phyloP scores from a whole-genome alignment of 306 rosid species.

The Senna siamea region DNA sequence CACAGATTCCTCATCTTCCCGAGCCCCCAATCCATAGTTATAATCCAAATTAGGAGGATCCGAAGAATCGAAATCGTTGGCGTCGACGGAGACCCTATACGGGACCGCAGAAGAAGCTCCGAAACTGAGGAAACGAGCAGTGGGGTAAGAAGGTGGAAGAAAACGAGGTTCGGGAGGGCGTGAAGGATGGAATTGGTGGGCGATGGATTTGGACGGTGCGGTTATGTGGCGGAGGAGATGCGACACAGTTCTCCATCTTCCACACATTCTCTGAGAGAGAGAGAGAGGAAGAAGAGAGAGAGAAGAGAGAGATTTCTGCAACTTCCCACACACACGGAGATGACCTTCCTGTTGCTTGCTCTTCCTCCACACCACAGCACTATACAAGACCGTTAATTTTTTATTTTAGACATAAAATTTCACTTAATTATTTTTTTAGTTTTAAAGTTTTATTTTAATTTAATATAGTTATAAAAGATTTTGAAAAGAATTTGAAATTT shows the following conservation, averaged over 20 bases:
- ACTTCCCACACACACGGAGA: too few species aligned
- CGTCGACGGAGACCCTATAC: constrained; percentile 37
- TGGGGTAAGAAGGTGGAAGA: constrained; percentile 27
- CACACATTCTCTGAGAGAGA: constrained; percentile 65
- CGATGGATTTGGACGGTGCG: constrained; percentile 41
- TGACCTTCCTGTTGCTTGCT: too few species aligned
- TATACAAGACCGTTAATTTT: too few species aligned
- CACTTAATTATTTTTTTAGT: too few species aligned
- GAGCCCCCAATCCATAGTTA: constrained; percentile 29
- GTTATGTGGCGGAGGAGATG: constrained; percentile 51
- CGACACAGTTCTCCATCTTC: constrained; percentile 78
- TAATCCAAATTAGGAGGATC: constrained; percentile 32
- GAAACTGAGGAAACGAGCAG: constrained; percentile 38
- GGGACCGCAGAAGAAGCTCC: constrained; percentile 66
- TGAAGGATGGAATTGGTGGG: neutral
- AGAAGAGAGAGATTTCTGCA: too few species aligned
- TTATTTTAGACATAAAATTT: too few species aligned
- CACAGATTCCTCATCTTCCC: constrained; percentile 46
- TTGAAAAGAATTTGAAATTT: too few species aligned
- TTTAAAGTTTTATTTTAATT: too few species aligned
- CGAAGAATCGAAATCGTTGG: constrained; percentile 51
- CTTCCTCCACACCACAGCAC: too few species aligned
- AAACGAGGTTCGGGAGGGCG: constrained; percentile 23
- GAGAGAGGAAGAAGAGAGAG: too few species aligned
- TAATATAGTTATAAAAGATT: too few species aligned